Evolutionary conservation across 257 asterid genomes (phyloP).

Genomic region (Solanum raphanifolium): DNA sequence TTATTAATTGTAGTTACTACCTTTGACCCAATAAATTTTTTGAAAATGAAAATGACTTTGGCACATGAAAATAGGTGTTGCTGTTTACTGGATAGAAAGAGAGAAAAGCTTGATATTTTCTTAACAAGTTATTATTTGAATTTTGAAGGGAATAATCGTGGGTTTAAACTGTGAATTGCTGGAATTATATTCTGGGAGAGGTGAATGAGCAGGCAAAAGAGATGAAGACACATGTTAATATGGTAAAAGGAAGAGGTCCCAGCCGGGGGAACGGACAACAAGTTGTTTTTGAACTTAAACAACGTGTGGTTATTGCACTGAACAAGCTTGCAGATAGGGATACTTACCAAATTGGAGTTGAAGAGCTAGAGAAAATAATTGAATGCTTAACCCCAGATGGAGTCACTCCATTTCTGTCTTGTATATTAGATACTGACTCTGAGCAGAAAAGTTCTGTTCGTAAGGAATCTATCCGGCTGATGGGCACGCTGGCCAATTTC

Average conservation of each 20-base stretch:
- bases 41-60: neutral
- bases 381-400: constrained; percentile 67
- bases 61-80: neutral
- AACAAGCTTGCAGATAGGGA: constrained; percentile 91
- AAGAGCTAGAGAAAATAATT: constrained; percentile 67
- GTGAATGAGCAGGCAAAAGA: constrained; percentile 1
- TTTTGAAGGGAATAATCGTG: constrained; percentile 14
- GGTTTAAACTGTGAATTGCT: neutral
- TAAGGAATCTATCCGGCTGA: constrained; percentile 78
- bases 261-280: constrained; percentile 52
- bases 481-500: constrained; percentile 59
- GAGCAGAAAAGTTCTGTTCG: constrained; percentile 80
- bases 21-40: neutral
- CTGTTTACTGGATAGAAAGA: neutral
- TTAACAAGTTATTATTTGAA: constrained; percentile 4
- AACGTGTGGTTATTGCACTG: constrained; percentile 62
- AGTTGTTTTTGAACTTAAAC: constrained; percentile 71
- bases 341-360: constrained; percentile 73
- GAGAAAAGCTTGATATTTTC: neutral
- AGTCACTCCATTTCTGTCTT: constrained; percentile 60
- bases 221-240: constrained; percentile 45
- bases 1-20: constrained; percentile 13
- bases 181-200: neutral
- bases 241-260: constrained; percentile 54
- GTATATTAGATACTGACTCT: constrained; percentile 73